Evolutionary conservation across 306 rosid genomes (phyloP).

Genomic region (Senna tora): DNA sequence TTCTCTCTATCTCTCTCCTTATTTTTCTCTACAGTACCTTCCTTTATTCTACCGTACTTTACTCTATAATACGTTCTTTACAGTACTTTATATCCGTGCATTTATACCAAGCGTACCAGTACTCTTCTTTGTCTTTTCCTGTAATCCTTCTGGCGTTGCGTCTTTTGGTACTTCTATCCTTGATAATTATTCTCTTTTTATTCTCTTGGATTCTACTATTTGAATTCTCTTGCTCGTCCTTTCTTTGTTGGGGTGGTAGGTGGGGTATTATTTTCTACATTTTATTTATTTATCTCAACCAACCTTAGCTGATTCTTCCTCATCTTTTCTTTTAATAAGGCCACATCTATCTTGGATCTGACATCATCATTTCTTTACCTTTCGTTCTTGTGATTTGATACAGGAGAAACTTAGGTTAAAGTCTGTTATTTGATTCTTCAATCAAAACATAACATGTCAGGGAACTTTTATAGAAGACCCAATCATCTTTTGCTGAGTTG

Average conservation of each 20-base stretch:
- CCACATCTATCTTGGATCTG: background rate
- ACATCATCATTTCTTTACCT: background rate
- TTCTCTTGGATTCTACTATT: conserved; percentile 19
- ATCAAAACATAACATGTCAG: background rate
- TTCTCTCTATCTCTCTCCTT: no score
- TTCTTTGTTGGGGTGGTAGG: conserved; percentile 25
- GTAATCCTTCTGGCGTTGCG: background rate
- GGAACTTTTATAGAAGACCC: background rate
- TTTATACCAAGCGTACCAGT: no score
- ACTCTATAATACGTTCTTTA: no score
- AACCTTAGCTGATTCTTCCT: conserved; percentile 4
- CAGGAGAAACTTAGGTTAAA: background rate
- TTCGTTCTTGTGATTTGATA: background rate
- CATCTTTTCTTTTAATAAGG: conserved; percentile 13
- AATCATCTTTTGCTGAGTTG: background rate
- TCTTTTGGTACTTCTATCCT: background rate
- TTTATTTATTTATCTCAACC: conserved; percentile 19
- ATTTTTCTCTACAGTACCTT: no score
- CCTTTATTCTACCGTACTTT: no score
- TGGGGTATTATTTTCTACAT: conserved; percentile 2
- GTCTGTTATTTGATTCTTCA: background rate
- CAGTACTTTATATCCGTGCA: no score
- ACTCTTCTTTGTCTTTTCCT: conserved; percentile 6
- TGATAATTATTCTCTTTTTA: background rate
- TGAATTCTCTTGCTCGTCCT: conserved; percentile 14